Base-by-base conservation (phyloP, 331 rosid species). In the Ulmus americana region DNA sequence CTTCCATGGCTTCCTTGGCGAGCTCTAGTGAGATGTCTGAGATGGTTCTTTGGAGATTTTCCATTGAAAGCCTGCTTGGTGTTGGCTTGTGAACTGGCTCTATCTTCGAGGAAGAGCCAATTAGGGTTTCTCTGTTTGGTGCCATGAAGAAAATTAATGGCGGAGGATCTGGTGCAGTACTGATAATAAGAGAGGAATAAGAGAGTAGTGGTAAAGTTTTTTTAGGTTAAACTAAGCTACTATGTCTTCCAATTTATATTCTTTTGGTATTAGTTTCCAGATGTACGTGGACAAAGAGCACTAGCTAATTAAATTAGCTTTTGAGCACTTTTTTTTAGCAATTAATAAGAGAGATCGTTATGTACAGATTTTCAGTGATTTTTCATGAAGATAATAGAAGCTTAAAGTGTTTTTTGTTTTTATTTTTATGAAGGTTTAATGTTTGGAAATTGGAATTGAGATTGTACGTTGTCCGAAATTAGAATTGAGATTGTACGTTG, bases 1-100 rank as follows among this genome's bases (percentile, higher is more conserved):
- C 55, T 5, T 38, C 66, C 2, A 39, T 20, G 18, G 53, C 65
- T 54, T 71, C 74, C 65, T 77, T 63, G 54, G 55, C 63, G 48
- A 82, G 51, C 60, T 77, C 77, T 0, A 43, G 56, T 3, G 80
- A 66, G 52, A 77, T 72, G 58, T 85, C 87, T n/a, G 87, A 77
- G 15, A 72, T 49, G 42, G 85, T 82, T 67, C 87, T 77, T 43
- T 75, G 85, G 3, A 85, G 69, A 16, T 71, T 57, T 59, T 73
- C 81, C 75, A 55, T 66, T 11, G 79, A 74, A 9, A 68, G 78
- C 0, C 16, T 28, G 35, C 35, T 64, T 28, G 76, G 35, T 0
- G 69, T 63, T 65, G 57, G 10, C 49, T 50, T 40, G 18, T 52
- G 53, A 13, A 28, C 35, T 28, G 35, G 3, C 35, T 28, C 35